Evolutionary conservation across 2,329 filamentous ascomycete genomes (phyloP).

Genomic region (Hypomyces rosellus): DNA sequence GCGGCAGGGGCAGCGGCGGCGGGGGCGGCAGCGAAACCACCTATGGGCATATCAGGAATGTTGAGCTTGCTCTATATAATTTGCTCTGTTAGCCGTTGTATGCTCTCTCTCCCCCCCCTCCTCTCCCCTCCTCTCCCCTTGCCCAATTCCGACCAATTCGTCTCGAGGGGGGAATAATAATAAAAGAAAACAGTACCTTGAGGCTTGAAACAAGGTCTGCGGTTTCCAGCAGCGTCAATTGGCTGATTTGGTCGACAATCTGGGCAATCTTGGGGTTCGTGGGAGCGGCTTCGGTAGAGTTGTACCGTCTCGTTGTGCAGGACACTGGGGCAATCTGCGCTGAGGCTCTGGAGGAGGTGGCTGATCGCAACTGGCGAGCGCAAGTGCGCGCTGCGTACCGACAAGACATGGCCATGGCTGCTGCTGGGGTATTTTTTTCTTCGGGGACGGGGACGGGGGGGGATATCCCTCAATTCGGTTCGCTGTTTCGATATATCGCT

Average conservation of each 20-base stretch:
- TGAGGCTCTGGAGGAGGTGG: slow-evolving; percentile 39
- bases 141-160: background rate
- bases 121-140: too few relatives aligned
- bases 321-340: slow-evolving; percentile 41
- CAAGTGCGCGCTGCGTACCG: slow-evolving; percentile 59
- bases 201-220: slow-evolving; percentile 90
- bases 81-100: too few relatives aligned
- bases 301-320: slow-evolving; percentile 65
- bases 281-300: slow-evolving; percentile 68
- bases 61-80: slow-evolving; percentile 73
- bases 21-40: slow-evolving; percentile 73
- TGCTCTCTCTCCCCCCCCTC: too few relatives aligned
- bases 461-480: slow-evolving; percentile 22
- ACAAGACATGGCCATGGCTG: slow-evolving; percentile 56
- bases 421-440: too few relatives aligned
- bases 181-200: slow-evolving; percentile 58
- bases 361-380: slow-evolving; percentile 53
- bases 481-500: background rate
- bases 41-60: slow-evolving; percentile 95
- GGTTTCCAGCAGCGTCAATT: slow-evolving; percentile 95
- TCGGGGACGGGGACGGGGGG: too few relatives aligned
- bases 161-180: background rate
- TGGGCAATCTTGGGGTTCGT: slow-evolving; percentile 84
- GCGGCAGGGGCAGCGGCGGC: slow-evolving; percentile 58
- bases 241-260: slow-evolving; percentile 98